Evolutionary conservation across 352 stramenopile genomes (phyloP), one percentile per base, ranked within the genome.

Genomic region (Phytophthora chlamydospora): DNA sequence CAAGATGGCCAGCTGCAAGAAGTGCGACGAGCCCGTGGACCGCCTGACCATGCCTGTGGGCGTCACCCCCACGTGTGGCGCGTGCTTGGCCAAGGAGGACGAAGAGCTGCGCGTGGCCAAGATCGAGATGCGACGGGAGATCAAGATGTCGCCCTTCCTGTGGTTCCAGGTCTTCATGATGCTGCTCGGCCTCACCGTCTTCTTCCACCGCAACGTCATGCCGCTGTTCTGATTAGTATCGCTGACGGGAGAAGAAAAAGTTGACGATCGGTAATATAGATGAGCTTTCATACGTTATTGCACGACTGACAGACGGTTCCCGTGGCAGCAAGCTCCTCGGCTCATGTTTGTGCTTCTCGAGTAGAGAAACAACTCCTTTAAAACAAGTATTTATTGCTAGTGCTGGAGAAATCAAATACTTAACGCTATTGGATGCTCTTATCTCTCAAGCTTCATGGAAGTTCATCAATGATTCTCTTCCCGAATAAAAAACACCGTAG

Each of bases 101-200:
- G 48, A 69, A 6, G 61, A 80, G 48, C 44, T 70, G 41, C 48
- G 41, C 0, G 50, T 59, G 44, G 51, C 59, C 33, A 66, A 68
- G 52, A 51, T 64, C 50, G 39, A 73, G 40, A 73, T 78, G 65
- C 53, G 52, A 36, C 47, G 71, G 39, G 69, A 85, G 52, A 75
- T 88, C 41, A 73, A 75, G 52, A 77, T 89, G 73, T 85, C 80
- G 59, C 80, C 78, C 38, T 89, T 91, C 62, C 66, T 91, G 35
- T 85, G 73, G 70, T 91, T 89, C 60, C 84, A 91, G 70, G 45
- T 83, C 34, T 80, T 81, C 47, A 61, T 85, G 35, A 85, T 90
- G 33, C 49, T 81, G 9, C 41, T 89, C 19, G 84, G 69, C 3
- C 62, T 93, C 24, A 54, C 60, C 7, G 75, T 85, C 54, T 90